phyloP scores from a whole-genome alignment of 306 rosid genomes.

The Acacia melanoxylon region DNA sequence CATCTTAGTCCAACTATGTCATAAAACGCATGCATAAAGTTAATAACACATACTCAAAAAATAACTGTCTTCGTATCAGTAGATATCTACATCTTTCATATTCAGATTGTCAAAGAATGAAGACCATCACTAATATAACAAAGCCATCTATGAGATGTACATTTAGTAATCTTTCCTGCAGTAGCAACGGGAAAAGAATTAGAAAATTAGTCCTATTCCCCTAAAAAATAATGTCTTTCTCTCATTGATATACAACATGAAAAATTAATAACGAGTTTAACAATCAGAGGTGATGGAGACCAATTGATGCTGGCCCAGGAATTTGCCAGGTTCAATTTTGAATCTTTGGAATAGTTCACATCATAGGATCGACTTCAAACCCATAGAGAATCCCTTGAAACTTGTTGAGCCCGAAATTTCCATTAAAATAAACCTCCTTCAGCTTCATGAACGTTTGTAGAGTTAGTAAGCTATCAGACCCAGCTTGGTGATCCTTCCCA shows the following conservation, averaged over 20 bases:
- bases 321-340: not conserved
- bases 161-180: not conserved
- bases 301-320: not conserved
- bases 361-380: not conserved
- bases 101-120: not conserved
- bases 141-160: not conserved
- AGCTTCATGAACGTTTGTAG: constrained; percentile 11
- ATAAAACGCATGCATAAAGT: not conserved
- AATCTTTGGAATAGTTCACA: not conserved
- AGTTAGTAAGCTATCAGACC: constrained; percentile 23
- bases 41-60: not conserved
- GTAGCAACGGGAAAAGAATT: not conserved
- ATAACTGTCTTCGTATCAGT: not conserved
- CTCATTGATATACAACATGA: not conserved
- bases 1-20: not conserved
- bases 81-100: not conserved
- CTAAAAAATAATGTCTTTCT: not conserved
- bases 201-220: not conserved
- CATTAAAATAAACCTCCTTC: constrained; percentile 2
- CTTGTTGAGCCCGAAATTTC: not conserved
- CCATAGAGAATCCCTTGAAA: constrained; percentile 3
- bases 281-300: not conserved
- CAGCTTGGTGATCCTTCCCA: constrained; percentile 24
- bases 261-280: not conserved
- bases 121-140: not conserved